phyloP scores from a whole-genome alignment of 768 basidiomycete species.

The Termitomyces sp. region DNA sequence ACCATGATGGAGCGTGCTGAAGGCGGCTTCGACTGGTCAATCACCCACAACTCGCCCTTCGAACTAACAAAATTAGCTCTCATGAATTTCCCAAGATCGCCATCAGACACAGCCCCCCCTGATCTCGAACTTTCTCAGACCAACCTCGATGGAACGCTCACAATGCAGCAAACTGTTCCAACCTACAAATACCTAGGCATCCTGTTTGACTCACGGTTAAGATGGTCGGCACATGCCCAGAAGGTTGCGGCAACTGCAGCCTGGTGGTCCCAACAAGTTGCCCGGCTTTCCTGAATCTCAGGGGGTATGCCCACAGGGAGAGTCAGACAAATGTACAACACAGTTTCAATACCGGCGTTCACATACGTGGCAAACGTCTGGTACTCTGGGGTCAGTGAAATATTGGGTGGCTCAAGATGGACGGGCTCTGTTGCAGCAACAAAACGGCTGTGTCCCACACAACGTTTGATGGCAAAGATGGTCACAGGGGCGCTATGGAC shows the following conservation, averaged over 20 bases:
- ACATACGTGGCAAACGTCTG: conserved; percentile 7
- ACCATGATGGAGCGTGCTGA: too few relatives aligned
- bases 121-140: too few relatives aligned
- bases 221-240: conserved; percentile 10
- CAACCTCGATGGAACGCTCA: too few relatives aligned
- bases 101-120: too few relatives aligned
- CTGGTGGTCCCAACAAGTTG: conserved; percentile 1
- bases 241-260: neutral
- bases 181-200: neutral
- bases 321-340: conserved; percentile 4
- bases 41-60: too few relatives aligned
- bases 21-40: too few relatives aligned
- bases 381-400: conserved; percentile 1
- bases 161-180: neutral
- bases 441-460: neutral
- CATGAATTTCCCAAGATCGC: too few relatives aligned
- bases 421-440: neutral
- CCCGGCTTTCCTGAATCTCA: too few relatives aligned
- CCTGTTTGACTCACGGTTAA: neutral
- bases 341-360: conserved; percentile 4
- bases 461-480: conserved; percentile 1
- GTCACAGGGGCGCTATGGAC: conserved; percentile 4
- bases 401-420: neutral
- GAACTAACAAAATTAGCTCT: too few relatives aligned
- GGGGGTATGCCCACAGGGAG: neutral